These are phyloP conservation scores for Porogramme epimiltina DNA, from an alignment of 1,284 basidiomycete genomes.

Conservation along the genomic window DNA sequence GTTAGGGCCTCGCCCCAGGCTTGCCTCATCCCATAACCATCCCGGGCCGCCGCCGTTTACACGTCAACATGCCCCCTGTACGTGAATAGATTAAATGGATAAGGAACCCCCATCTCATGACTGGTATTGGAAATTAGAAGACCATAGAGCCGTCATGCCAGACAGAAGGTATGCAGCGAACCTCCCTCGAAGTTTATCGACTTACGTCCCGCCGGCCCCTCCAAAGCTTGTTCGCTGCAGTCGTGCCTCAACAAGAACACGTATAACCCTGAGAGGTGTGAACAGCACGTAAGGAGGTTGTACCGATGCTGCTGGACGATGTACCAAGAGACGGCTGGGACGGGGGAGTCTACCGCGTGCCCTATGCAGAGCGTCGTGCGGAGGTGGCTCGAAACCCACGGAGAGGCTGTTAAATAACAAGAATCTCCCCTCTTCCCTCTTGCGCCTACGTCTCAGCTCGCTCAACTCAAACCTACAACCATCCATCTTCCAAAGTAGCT, in stretches of 20 bases:
- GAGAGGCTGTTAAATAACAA: slow-evolving; percentile 11
- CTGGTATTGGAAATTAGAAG: too few relatives aligned
- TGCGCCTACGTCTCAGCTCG: too few relatives aligned
- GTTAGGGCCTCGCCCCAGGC: too few relatives aligned
- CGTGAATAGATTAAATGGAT: too few relatives aligned
- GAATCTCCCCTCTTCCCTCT: too few relatives aligned
- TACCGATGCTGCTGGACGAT: slow-evolving; percentile 62
- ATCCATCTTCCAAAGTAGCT: too few relatives aligned
- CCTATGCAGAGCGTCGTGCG: slow-evolving; percentile 55
- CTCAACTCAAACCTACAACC: too few relatives aligned
- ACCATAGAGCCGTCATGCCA: slow-evolving; percentile 13
- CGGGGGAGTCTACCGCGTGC: slow-evolving; percentile 62
- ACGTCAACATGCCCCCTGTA: too few relatives aligned
- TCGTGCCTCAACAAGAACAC: slow-evolving; percentile 64
- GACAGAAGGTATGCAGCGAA: slow-evolving; percentile 6
- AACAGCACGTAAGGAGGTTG: slow-evolving; percentile 48
- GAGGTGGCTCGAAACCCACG: slow-evolving; percentile 61
- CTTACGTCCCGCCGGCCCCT: background rate
- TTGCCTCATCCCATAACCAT: too few relatives aligned
- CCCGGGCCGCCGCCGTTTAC: too few relatives aligned
- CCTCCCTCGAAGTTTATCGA: too few relatives aligned
- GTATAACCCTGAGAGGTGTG: slow-evolving; percentile 64
- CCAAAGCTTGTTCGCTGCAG: slow-evolving; percentile 62
- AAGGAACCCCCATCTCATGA: too few relatives aligned
- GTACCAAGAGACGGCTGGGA: slow-evolving; percentile 45